Evolutionary conservation across 225 moss, liverwort and hornwort genomes (phyloP), one percentile per base, ranked within the genome.

Genomic region (Pseudisothecium myosuroides): DNA sequence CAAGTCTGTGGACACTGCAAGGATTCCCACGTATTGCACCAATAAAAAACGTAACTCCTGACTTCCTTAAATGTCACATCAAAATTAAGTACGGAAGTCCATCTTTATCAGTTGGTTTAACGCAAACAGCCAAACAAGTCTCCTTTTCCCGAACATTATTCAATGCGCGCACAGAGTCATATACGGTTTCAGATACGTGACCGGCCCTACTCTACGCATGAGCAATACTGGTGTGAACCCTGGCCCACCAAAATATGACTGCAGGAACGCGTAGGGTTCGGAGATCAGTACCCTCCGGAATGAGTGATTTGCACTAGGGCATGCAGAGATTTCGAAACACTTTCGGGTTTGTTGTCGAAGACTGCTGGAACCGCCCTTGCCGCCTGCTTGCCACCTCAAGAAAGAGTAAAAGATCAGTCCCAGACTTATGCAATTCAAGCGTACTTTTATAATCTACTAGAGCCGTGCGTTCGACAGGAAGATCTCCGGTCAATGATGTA

Each of bases 1-100:
- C 72, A 49, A 83, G 43, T 91, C 92, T 93, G 92, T 85, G 77
- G 41, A 52, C 87, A 91, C 90, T 86, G 85, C 86, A 93, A 89
- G 78, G 71, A 66, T 85, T 67, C 83, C 79, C 90, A 91, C 22
- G 69, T 86, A 88, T 76, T 86, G 79, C 76, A 87, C 71, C 72
- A 68, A 34, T 83, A 50, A 87, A 64, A 80, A 72, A 62, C 50
- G 11, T 3, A 50, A 67, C 31, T 68, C 21, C 77, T 47, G 56
- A 27, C 28, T 63, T 71, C 47, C n/a, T 83, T 76, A 37, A 71
- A 71, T 45, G 47, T 20, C 83, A 61, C 83, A 81, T 59, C 50
- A 73, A 85, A 41, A 41, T 47, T 66, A 88, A 18, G 65, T 74
- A 74, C 62, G 58, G 24, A 37, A 36, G 68, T 66, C 50, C 66